Evolutionary conservation across 2,329 filamentous ascomycete species (phyloP), one percentile per base, ranked within the genome.

Genomic region (Penicillium sp.): DNA sequence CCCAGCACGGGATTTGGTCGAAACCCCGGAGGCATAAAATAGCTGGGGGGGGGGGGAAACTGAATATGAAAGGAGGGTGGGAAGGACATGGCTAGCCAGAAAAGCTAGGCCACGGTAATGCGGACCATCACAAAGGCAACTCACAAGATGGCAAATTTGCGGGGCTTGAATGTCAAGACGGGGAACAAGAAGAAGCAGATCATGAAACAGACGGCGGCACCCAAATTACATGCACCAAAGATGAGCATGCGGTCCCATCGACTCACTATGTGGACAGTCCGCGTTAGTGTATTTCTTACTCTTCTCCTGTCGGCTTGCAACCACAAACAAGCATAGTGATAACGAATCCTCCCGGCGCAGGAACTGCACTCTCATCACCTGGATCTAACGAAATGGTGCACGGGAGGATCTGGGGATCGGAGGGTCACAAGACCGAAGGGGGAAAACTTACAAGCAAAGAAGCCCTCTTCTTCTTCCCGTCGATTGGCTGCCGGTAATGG

Each of bases 81-180:
- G 58, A 47, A 38, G 34, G 38, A 29, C 45, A 39, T 30, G 23
- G 47, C 34, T 55, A 26, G 44, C 30, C 36, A 23, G 45, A 16
- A 23, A 47, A 34, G 16, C n/a, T 16, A 23, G 45, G 35, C 32
- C 47, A 56, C 55, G 36, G 32, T 39, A 19, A 41, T 39, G 46
- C 34, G 45, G 55, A 16, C 54, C 49, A 53, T 49, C 38, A 45
- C 19, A 35, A 38, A 53, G 51, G 53, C 16, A 54, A 93, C 93
- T 89, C 86, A 97, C 94, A 97, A 75, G 62, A 96, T 91, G 51
- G 93, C 92, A 80, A 99, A 97, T 81, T 97, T 99, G 76, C 89
- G 85, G 64, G 93, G 92, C 71, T 83, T 86, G 61, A 91, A 75
- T 62, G 89, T 83, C 63, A 97, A 82, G 57, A 92, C 81, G 51